phyloP scores from a whole-genome alignment of 1,284 basidiomycete species.

The Leccinum fuscescens region DNA sequence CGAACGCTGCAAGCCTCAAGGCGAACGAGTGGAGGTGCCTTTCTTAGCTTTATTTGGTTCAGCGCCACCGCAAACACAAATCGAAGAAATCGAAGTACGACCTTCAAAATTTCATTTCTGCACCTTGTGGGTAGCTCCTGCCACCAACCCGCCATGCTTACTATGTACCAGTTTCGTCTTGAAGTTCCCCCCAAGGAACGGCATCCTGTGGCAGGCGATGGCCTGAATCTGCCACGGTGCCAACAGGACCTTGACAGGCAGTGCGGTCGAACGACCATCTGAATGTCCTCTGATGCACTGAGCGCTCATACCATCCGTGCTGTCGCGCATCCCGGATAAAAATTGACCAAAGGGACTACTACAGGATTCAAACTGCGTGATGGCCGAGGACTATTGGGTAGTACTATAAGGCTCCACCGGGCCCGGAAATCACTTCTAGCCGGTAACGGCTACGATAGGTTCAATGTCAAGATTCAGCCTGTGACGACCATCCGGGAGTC shows the following conservation, averaged over 20 bases:
- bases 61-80: too few species aligned
- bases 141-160: background rate
- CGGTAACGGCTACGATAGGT: too few species aligned
- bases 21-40: too few species aligned
- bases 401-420: background rate
- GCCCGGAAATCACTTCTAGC: background rate
- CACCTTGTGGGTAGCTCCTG: background rate
- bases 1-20: background rate
- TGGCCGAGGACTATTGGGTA: background rate
- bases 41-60: too few species aligned
- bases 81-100: too few species aligned
- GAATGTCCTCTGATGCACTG: background rate
- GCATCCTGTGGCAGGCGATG: background rate
- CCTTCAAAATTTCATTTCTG: background rate
- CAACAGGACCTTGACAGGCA: background rate
- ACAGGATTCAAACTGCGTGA: background rate
- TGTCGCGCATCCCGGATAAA: background rate
- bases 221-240: background rate
- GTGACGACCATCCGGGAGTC: too few species aligned
- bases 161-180: background rate
- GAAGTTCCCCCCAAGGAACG: background rate
- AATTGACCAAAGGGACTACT: too few species aligned
- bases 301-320: background rate
- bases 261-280: background rate
- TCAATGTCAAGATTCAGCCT: too few species aligned